Percentiles rank a stretch among this genome's conserved stretches.
Evolutionary conservation across 352 stramenopile genomes (phyloP).

Genomic region (Pseudoperonospora humuli): DNA sequence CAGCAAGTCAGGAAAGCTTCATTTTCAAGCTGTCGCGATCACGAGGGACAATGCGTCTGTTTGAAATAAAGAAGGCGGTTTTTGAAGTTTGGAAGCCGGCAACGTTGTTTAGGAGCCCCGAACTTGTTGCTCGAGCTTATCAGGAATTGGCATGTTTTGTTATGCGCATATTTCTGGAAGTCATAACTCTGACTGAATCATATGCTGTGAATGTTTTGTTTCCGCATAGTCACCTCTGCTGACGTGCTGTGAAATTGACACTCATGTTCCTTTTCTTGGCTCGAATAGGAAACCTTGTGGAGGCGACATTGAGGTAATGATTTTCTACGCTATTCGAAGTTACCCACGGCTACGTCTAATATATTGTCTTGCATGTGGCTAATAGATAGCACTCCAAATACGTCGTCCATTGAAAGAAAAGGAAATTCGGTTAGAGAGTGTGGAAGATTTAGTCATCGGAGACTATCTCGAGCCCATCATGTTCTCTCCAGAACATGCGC

Average conservation of each 20-base stretch:
- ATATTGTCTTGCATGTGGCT: background rate
- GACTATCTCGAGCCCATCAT: slow-evolving; percentile 34
- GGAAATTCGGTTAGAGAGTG: slow-evolving; percentile 33
- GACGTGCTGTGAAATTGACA: slow-evolving; percentile 38
- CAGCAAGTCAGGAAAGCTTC: slow-evolving; percentile 25
- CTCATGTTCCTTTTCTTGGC: slow-evolving; percentile 53
- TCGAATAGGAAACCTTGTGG: slow-evolving; percentile 59
- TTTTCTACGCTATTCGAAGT: background rate
- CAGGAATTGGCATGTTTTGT: slow-evolving; percentile 44
- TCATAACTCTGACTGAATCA: background rate
- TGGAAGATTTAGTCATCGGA: slow-evolving; percentile 48
- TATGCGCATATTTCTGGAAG: background rate
- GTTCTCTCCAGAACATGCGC: background rate
- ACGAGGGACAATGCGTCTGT: slow-evolving; percentile 60
- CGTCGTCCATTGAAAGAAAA: slow-evolving; percentile 55
- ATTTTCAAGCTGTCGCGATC: slow-evolving; percentile 48
- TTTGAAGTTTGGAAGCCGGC: slow-evolving; percentile 70
- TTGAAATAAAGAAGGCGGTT: slow-evolving; percentile 71
- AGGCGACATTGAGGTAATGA: slow-evolving; percentile 51
- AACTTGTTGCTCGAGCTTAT: slow-evolving; percentile 57
- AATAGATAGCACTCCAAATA: slow-evolving; percentile 50
- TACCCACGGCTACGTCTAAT: background rate
- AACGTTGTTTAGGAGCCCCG: slow-evolving; percentile 54
- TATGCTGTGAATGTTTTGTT: background rate
- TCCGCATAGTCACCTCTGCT: slow-evolving; percentile 37